Conservation (phyloP, 169 alveolate genomes). For the Babesia divergens region DNA sequence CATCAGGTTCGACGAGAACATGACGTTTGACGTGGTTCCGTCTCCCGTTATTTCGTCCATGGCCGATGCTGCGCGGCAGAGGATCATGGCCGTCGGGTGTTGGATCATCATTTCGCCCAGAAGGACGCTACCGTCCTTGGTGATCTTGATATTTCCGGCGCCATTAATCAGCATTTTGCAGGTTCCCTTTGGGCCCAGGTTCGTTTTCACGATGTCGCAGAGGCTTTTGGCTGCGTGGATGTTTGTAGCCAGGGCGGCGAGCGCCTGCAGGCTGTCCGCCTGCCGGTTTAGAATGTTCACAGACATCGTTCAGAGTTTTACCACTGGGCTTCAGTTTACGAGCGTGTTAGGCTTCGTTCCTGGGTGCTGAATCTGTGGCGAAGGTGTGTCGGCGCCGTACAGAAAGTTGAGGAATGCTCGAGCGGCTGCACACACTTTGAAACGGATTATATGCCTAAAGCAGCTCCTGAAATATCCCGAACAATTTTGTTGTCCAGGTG, state of each 20-base stretch:
- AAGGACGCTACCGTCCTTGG: slow-evolving; percentile 96
- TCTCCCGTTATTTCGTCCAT: slow-evolving; percentile 98
- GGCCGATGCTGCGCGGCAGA: slow-evolving; percentile 98
- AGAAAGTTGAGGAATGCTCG: too few species aligned
- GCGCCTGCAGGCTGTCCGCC: slow-evolving; percentile 94
- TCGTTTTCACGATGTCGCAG: slow-evolving; percentile 92
- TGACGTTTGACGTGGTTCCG: slow-evolving; percentile 96
- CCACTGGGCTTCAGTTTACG: too few species aligned
- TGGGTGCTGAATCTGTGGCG: too few species aligned
- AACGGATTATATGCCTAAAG: background rate
- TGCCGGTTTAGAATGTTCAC: slow-evolving; percentile 87
- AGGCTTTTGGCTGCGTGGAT: slow-evolving; percentile 96
- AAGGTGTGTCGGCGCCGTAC: slow-evolving; percentile 22
- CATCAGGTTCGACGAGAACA: slow-evolving; percentile 93
- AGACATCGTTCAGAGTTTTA: slow-evolving; percentile 72
- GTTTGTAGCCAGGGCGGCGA: slow-evolving; percentile 94
- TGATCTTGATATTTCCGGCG: slow-evolving; percentile 90
- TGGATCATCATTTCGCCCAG: slow-evolving; percentile 97
- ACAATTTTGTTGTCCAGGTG: background rate
- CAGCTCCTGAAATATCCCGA: background rate
- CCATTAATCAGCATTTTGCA: slow-evolving; percentile 98
- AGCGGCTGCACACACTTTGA: background rate
- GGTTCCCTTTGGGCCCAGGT: slow-evolving; percentile 99
- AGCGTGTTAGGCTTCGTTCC: too few species aligned
- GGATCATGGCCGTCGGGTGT: slow-evolving; percentile 99